Conservation (phyloP, 805 yeast species). For the Schwanniomyces yamadae region DNA sequence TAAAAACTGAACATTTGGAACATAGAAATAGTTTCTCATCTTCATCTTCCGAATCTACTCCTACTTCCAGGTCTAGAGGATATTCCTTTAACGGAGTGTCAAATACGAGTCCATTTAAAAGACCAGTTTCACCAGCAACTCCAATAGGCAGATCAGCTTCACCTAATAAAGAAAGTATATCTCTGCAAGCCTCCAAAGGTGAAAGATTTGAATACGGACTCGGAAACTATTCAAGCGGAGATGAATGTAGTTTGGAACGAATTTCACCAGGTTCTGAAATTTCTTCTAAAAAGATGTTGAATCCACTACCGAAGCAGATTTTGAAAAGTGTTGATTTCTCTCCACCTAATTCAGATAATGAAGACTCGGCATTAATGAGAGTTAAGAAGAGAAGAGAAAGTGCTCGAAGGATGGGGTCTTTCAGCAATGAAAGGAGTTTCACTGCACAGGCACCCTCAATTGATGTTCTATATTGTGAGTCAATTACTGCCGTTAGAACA, state of each 20-base stretch:
- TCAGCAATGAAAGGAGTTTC: conserved; percentile 9
- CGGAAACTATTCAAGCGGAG: conserved; percentile 33
- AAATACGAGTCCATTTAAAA: conserved; percentile 40
- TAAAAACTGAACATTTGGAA: conserved; percentile 79
- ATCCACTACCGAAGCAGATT: conserved; percentile 27
- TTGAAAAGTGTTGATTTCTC: conserved; percentile 33
- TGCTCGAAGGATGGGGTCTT: conserved; percentile 32
- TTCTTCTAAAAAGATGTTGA: conserved; percentile 17
- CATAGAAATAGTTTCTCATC: conserved; percentile 51
- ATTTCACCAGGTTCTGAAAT: conserved; percentile 3
- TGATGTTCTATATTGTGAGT: conserved; percentile 81
- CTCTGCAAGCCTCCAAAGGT: conserved; percentile 20
- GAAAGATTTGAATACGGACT: conserved; percentile 32
- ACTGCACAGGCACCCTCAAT: conserved; percentile 38
- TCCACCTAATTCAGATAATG: conserved; percentile 66
- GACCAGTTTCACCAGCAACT: conserved; percentile 45
- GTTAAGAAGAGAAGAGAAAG: conserved; percentile 56
- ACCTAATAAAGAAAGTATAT: conserved; percentile 21
- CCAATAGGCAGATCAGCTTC: conserved; percentile 20
- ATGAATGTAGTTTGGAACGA: conserved; percentile 23
- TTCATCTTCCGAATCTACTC: conserved; percentile 47
- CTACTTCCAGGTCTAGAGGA: conserved; percentile 36
- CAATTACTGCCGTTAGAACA: conserved; percentile 78
- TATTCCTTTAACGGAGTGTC: conserved; percentile 26
- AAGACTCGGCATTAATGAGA: conserved; percentile 55